These are phyloP conservation scores for Serendipita sp. DNA, from an alignment of 768 basidiomycete species.

Conservation along the genomic window DNA sequence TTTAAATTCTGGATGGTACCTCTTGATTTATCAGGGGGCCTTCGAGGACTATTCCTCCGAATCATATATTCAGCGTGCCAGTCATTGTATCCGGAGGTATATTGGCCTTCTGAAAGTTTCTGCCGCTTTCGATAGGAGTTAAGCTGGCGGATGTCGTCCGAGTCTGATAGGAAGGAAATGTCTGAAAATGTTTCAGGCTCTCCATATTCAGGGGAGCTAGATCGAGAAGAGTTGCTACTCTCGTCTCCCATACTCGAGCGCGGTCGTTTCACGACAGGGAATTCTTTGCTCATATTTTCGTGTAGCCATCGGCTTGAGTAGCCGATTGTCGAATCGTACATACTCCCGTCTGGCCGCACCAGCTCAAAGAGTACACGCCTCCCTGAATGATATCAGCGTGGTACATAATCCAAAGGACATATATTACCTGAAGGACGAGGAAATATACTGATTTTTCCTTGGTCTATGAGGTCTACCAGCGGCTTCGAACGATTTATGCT, in stretches of 20 bases:
- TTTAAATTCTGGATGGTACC: background rate
- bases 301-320: constrained; percentile 2
- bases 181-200: background rate
- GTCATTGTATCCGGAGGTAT: background rate
- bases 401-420: too few relatives aligned
- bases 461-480: background rate
- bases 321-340: constrained; percentile 3
- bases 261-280: background rate
- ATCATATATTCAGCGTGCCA: background rate
- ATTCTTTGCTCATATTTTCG: background rate
- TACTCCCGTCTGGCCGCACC: background rate
- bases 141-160: background rate
- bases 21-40: background rate
- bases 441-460: background rate
- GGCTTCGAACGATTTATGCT: background rate
- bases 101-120: background rate
- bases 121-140: background rate
- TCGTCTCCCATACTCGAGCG: background rate
- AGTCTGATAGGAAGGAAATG: background rate
- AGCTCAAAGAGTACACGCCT: background rate
- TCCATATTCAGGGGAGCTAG: background rate
- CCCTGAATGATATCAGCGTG: background rate
- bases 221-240: background rate
- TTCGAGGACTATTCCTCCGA: background rate
- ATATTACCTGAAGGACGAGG: constrained; percentile 1